Percentiles rank a stretch among this genome's conserved stretches.
Conservation (phyloP, 2,329 filamentous ascomycete species). For the Arthrobotrys megalospora region DNA sequence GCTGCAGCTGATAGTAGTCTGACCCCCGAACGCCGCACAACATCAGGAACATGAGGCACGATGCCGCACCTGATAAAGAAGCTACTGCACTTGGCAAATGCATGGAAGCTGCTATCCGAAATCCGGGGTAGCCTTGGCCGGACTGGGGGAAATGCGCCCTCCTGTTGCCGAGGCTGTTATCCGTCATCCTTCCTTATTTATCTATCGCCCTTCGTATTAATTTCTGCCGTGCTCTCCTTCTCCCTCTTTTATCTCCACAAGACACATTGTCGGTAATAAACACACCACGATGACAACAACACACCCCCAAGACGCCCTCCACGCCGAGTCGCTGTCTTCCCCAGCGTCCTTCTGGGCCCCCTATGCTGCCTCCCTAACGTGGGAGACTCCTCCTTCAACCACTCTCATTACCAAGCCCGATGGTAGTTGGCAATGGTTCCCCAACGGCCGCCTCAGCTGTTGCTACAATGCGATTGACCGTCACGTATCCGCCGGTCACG, state of each 20-base stretch:
- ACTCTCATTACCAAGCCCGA: conserved; percentile 74
- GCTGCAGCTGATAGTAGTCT: conserved; percentile 30
- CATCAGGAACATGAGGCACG: conserved; percentile 13
- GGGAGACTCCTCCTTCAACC: conserved; percentile 81
- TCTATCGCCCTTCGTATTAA: conserved; percentile 20
- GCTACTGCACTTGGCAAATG: conserved; percentile 1
- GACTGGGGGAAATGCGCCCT: conserved; percentile 42
- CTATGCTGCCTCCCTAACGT: conserved; percentile 82
- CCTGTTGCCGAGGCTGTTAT: conserved; percentile 52
- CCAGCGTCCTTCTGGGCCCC: conserved; percentile 82
- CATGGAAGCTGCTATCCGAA: conserved; percentile 36
- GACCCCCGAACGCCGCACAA: conserved; percentile 24
- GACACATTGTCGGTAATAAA: conserved; percentile 2
- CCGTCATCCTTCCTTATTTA: conserved; percentile 27
- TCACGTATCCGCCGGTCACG: conserved; percentile 85
- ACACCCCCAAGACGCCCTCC: conserved; percentile 70
- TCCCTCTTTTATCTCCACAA: background rate
- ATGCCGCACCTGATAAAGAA: conserved; percentile 21
- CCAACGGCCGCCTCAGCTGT: conserved; percentile 88
- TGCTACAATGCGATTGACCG: conserved; percentile 93
- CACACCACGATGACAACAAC: conserved; percentile 34
- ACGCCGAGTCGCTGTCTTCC: conserved; percentile 75
- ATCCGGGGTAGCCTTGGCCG: conserved; percentile 56
- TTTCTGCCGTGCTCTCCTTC: conserved; percentile 11
- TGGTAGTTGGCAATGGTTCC: conserved; percentile 88